These are phyloP conservation scores for Erysimum cheiri DNA, from an alignment of 441 rosid genomes.

Conservation along the genomic window DNA sequence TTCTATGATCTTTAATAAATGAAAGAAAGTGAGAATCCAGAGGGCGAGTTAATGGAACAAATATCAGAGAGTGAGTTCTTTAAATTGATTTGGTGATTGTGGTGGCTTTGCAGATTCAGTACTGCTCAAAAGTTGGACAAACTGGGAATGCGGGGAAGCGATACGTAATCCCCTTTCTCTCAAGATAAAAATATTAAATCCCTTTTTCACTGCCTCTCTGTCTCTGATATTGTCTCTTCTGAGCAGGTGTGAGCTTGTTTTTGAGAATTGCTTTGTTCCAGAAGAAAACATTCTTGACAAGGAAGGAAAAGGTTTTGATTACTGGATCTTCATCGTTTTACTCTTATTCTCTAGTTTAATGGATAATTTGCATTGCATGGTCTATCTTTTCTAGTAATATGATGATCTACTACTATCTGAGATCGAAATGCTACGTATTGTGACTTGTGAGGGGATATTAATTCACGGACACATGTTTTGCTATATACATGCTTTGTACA, in stretches of 20 bases:
- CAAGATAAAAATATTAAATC: constrained; percentile 24
- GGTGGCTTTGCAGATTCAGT: constrained; percentile 72
- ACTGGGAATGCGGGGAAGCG: constrained; percentile 99
- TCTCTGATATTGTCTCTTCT: constrained; percentile 45
- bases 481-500: constrained; percentile 13
- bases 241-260: constrained; percentile 94
- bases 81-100: constrained; percentile 24
- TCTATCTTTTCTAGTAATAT: neutral
- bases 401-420: constrained; percentile 12
- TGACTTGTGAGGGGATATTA: neutral
- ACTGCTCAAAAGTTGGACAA: constrained; percentile 98
- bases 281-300: constrained; percentile 86
- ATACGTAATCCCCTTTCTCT: constrained; percentile 64
- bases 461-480: neutral
- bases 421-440: neutral
- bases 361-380: constrained; percentile 3
- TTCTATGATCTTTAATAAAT: neutral
- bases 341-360: neutral
- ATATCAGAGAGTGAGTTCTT: constrained; percentile 7
- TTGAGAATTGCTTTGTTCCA: constrained; percentile 91
- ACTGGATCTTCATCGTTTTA: constrained; percentile 35
- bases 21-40: neutral
- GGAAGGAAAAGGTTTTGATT: constrained; percentile 86
- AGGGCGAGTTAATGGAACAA: constrained; percentile 1
- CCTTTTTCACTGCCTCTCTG: constrained; percentile 21